Conservation (phyloP, 2,329 filamentous ascomycete genomes). For the Neoarthrinium moseri region DNA sequence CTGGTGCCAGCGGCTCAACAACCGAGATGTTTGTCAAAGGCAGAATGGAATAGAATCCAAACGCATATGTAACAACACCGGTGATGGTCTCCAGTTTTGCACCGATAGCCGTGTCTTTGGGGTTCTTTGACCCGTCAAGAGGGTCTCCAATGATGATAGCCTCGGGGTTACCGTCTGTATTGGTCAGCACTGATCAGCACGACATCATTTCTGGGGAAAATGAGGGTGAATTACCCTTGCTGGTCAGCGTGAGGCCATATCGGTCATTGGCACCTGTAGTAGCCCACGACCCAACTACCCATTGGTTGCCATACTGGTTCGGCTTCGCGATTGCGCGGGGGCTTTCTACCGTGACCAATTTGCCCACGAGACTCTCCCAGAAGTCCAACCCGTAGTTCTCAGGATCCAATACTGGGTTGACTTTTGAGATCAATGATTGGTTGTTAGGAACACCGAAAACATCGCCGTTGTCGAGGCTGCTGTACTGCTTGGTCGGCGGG, state of each 20-base stretch:
- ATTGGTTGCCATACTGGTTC: slow-evolving; percentile 66
- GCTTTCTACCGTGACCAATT: slow-evolving; percentile 62
- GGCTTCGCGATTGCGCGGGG: slow-evolving; percentile 59
- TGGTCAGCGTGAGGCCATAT: slow-evolving; percentile 63
- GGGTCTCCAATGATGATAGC: slow-evolving; percentile 64
- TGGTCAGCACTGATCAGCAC: too few relatives aligned
- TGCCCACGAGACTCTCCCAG: slow-evolving; percentile 68
- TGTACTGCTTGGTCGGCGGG: slow-evolving; percentile 63
- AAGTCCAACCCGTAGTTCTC: slow-evolving; percentile 67
- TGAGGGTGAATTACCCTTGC: slow-evolving; percentile 38
- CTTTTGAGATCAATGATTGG: slow-evolving; percentile 51
- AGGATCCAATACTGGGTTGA: slow-evolving; percentile 62
- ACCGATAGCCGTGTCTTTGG: slow-evolving; percentile 59
- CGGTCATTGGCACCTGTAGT: slow-evolving; percentile 61
- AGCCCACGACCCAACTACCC: slow-evolving; percentile 65
- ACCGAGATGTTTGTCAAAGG: slow-evolving; percentile 58
- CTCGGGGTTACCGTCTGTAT: slow-evolving; percentile 68
- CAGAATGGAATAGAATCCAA: slow-evolving; percentile 68
- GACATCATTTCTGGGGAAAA: too few relatives aligned
- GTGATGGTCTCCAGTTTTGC: slow-evolving; percentile 65
- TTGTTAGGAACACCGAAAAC: slow-evolving; percentile 66
- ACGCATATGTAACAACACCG: slow-evolving; percentile 64
- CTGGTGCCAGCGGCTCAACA: slow-evolving; percentile 39
- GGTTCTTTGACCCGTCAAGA: slow-evolving; percentile 63
- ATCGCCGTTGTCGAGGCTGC: slow-evolving; percentile 62